These are phyloP conservation scores for Pestalotiopsis sp. DNA, from an alignment of 2,329 filamentous ascomycete species.

Conservation along the genomic window DNA sequence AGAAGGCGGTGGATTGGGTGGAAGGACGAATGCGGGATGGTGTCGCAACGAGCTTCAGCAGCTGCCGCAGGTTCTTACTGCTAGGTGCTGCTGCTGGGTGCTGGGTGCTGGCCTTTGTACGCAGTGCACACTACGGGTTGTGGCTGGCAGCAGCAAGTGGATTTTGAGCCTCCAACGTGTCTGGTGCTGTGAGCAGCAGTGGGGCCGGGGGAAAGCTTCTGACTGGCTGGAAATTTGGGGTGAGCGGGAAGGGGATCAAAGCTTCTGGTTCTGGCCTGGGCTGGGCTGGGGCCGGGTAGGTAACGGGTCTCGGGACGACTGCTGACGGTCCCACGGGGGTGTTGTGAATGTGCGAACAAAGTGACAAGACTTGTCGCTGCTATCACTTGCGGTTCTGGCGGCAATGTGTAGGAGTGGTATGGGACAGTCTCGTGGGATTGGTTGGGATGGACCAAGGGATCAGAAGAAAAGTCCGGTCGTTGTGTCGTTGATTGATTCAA, in stretches of 20 bases:
- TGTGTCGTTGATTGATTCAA: background rate
- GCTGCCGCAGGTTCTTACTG: background rate
- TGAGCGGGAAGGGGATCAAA: background rate
- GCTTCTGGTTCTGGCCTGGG: background rate
- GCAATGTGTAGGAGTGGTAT: background rate
- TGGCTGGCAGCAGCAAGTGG: too few relatives aligned
- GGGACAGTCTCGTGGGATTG: background rate
- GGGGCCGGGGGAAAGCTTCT: background rate
- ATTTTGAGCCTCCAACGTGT: background rate
- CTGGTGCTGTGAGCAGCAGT: background rate
- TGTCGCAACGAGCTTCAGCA: background rate
- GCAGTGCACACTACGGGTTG: background rate
- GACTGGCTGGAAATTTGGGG: background rate
- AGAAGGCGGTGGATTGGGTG: background rate
- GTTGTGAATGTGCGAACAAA: background rate
- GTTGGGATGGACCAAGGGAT: background rate
- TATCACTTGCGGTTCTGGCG: background rate
- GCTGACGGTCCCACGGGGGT: background rate
- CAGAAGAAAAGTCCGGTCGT: background rate
- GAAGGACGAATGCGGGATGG: slow-evolving; percentile 2
- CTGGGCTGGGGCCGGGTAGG: background rate
- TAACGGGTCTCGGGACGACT: background rate
- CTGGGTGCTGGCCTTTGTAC: background rate
- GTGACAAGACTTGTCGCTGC: background rate
- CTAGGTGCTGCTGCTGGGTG: background rate